Conservation (phyloP, 164 flowering plant species). For the Dillenia turbinata region DNA sequence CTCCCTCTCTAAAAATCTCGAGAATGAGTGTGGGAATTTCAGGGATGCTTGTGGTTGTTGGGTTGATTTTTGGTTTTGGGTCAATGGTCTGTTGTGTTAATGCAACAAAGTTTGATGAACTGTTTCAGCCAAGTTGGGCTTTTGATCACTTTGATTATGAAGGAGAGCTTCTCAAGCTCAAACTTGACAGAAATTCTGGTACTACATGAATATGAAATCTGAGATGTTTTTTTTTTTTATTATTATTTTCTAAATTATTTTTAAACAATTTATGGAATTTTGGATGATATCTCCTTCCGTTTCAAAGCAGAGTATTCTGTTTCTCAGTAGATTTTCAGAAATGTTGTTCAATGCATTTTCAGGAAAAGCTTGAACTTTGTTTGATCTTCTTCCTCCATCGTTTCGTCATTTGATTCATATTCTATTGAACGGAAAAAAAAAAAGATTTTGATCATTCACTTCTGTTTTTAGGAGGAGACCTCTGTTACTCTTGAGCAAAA, state of each 20-base stretch:
- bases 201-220: conserved; percentile 3
- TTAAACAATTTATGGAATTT: neutral
- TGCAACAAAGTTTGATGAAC: conserved; percentile 60
- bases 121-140: conserved; percentile 85
- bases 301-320: neutral
- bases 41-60: conserved; percentile 9
- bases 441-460: no score
- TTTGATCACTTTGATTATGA: conserved; percentile 60
- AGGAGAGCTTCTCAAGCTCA: conserved; percentile 73
- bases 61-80: conserved; percentile 15
- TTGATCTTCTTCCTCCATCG: neutral
- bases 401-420: neutral
- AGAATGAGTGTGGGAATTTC: neutral
- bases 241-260: neutral
- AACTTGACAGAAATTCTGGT: conserved; percentile 87
- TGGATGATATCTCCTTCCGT: neutral
- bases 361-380: neutral
- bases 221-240: no score
- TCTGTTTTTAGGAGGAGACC: neutral
- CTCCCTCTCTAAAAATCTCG: no score
- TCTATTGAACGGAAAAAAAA: no score
- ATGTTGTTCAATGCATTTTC: neutral
- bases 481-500: neutral
- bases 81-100: conserved; percentile 23
- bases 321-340: no score